Percentiles rank a stretch among this genome's conserved stretches.
Evolutionary conservation across 2,329 filamentous ascomycete genomes (phyloP).

Genomic region (Akanthomyces uredinophilus): DNA sequence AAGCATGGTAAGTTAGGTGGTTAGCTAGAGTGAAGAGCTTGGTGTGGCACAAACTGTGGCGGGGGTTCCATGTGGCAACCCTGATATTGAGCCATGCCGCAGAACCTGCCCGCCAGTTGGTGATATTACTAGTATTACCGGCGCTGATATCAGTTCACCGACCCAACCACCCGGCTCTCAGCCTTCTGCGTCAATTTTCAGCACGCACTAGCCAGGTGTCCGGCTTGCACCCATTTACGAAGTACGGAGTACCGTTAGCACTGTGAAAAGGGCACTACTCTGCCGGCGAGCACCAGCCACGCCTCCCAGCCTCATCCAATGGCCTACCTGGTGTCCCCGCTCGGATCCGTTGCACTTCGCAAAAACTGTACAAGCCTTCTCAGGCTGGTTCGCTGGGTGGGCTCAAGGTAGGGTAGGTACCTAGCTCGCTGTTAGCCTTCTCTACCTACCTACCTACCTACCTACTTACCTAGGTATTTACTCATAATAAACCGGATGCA

Average conservation of each 20-base stretch:
- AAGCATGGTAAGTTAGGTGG: no score
- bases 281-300: not conserved
- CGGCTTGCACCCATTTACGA: not conserved
- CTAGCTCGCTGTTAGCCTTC: not conserved
- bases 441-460: not conserved
- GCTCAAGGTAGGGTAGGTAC: not conserved
- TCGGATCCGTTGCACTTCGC: not conserved
- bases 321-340: not conserved
- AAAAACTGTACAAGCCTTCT: not conserved
- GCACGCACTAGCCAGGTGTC: not conserved
- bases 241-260: no score
- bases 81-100: not conserved
- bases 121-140: not conserved
- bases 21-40: no score
- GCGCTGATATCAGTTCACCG: slow-evolving; percentile 10
- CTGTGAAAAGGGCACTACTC: no score
- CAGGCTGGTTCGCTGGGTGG: not conserved
- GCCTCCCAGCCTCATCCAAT: slow-evolving; percentile 5
- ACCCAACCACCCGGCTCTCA: not conserved
- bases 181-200: not conserved
- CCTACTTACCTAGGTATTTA: not conserved
- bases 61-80: not conserved
- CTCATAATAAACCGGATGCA: not conserved
- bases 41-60: slow-evolving; percentile 17
- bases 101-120: not conserved